Conservation (phyloP, 768 basidiomycete species). For the Termitomyces sp. region DNA sequence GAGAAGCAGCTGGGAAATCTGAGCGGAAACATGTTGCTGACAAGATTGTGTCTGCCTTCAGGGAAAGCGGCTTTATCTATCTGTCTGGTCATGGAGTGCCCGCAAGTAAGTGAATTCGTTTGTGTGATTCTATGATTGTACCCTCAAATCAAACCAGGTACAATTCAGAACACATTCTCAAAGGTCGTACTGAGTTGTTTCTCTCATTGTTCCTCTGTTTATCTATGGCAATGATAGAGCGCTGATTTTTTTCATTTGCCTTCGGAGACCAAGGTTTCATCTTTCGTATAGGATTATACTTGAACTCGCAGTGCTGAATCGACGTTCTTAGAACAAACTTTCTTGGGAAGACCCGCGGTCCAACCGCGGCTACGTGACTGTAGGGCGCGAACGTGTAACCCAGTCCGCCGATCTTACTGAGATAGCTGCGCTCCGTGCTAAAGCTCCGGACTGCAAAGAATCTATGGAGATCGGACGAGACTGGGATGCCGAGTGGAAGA, state of each 20-base stretch:
- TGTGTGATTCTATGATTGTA: not conserved
- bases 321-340: conserved; percentile 43
- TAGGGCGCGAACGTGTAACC: conserved; percentile 82
- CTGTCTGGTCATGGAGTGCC: conserved; percentile 71
- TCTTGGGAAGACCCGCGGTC: conserved; percentile 85
- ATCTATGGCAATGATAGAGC: conserved; percentile 43
- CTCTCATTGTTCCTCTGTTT: not conserved
- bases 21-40: conserved; percentile 64
- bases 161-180: conserved; percentile 56
- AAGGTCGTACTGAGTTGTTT: conserved; percentile 41
- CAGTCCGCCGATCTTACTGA: conserved; percentile 67
- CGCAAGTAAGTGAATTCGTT: conserved; percentile 25
- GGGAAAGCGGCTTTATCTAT: conserved; percentile 79
- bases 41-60: conserved; percentile 74
- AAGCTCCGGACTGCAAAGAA: conserved; percentile 81
- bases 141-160: conserved; percentile 22
- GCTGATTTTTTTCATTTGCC: conserved; percentile 72
- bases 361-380: conserved; percentile 79
- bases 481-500: conserved; percentile 73
- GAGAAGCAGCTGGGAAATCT: conserved; percentile 38
- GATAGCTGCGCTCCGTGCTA: conserved; percentile 69
- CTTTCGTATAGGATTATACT: not conserved
- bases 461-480: conserved; percentile 89
- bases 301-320: not conserved
- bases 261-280: conserved; percentile 52